Evolutionary conservation across 1,284 basidiomycete species (phyloP), one percentile per base, ranked within the genome.

Genomic region (Ceratobasidium sp.): DNA sequence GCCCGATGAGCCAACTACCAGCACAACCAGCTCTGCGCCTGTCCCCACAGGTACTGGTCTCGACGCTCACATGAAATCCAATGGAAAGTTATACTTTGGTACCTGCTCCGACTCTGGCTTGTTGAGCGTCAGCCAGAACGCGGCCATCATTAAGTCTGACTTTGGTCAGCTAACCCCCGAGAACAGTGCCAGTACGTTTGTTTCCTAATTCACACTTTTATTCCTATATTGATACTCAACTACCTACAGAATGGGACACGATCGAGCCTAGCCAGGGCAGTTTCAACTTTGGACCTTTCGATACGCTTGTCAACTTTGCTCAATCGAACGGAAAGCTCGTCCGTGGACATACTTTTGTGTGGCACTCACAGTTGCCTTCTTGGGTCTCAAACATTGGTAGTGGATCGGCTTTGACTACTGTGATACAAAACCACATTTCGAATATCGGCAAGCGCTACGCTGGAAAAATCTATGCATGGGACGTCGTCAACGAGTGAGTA

Each of bases 381-480:
- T 73, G 72, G 72, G 72, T 73, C 41, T 78, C 79, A 18, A 73
- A 72, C 14, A 64, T 72, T 30, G 57, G 26, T 16, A 62, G 52
- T 55, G 13, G 30, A 11, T 35, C 59, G 21, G 74, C 75, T 13
- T 55, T 76, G 46, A 76, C 76, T 7, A 61, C 78, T 1, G 82
- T 83, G 75, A 81, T 83, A 69, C 80, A 84, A 77, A 84, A 80
- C 75, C 84, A 85, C 75, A 82, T 83, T 73, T 77, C 80, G n/a
- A 83, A 78, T 58, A 75, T 83, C 55, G 82, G 81, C 70, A 82
- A 81, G 2, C 80, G 81, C 35, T 85, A 82, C 77, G 81, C 80
- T 64, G 83, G 83, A 32, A 83, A 84, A n/a, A 76, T 84, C 30
- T 83, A 82, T 72, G 67, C 82, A 80, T 83, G 83, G 83, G 83